Evolutionary conservation across 2,329 filamentous ascomycete genomes (phyloP), one percentile per base, ranked within the genome.

Genomic region (Penicillium sp.): DNA sequence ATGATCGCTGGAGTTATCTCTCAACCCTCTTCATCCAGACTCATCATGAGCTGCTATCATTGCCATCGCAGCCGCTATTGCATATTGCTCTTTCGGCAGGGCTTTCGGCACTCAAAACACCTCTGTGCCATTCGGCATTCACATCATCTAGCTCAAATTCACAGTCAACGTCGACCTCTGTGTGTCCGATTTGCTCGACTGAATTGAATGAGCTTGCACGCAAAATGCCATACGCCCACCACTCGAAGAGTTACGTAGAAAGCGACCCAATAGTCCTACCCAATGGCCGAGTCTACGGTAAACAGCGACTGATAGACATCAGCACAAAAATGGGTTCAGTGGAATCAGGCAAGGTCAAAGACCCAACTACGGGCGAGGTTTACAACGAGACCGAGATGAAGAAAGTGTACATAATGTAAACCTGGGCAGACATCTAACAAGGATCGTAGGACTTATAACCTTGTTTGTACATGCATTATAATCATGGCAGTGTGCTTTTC

Each of bases 111-210:
- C 86, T 99, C 61, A 99, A 99, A 74, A 97, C 94, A 0, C 94
- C 94, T 0, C 87, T 91, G 14, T 99, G 94, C 70, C 92, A 97
- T 75, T 88, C 88, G 1, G 77, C 79, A 19, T 81, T 81, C 62
- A 77, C 83, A 4, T 81, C 83, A 1, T 81, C 82, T 9, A 81
- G 76, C 13, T 78, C 79, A 13, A 79, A 78, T 51, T 76, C 76
- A 18, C 74, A 77, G 43, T 78, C 76, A 27, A 82, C 88, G 1
- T 85, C 85, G 2, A 87, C 89, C 7, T 87, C 85, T 45, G 85
- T 97, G 39, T 99, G 94, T 66, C 94, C 94, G 3, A 97, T 99
- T 68, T 99, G 94, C 78, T 94, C 89, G 44, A 94, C 89, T 0
- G 94, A 99, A 74, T 83, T 99, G 52, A 97, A 97, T 71, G 89